Evolutionary conservation across 2,329 filamentous ascomycete species (phyloP).

Genomic region (Neofusicoccum laricinum): DNA sequence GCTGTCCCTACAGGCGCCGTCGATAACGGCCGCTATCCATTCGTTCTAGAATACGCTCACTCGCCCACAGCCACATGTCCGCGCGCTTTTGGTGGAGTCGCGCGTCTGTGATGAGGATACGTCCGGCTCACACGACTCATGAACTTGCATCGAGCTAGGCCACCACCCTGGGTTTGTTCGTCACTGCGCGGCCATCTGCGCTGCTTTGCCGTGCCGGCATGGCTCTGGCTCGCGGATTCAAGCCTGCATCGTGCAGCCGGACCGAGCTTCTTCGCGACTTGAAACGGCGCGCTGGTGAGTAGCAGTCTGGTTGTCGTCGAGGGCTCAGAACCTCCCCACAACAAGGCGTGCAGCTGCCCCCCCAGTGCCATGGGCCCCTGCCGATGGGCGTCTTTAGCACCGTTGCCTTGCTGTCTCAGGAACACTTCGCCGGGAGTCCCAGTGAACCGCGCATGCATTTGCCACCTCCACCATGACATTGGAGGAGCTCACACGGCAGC

Average conservation of each 20-base stretch:
- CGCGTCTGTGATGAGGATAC: not conserved
- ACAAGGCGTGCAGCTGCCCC: not conserved
- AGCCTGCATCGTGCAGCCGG: not conserved
- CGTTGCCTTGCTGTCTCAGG: slow-evolving; percentile 4
- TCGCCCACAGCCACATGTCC: not conserved
- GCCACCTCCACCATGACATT: not conserved
- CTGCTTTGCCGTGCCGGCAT: not conserved
- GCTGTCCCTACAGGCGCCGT: not conserved
- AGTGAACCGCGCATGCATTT: not conserved
- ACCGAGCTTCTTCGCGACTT: not conserved
- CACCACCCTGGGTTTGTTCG: not conserved
- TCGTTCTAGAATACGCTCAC: too few relatives aligned
- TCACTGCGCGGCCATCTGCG: not conserved
- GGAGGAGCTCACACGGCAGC: not conserved
- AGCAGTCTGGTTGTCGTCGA: not conserved
- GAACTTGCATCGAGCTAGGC: not conserved
- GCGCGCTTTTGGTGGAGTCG: not conserved
- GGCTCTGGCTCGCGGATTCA: not conserved
- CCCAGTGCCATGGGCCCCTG: not conserved
- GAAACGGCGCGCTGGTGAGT: not conserved
- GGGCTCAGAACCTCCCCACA: not conserved
- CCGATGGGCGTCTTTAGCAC: not conserved
- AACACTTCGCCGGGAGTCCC: not conserved
- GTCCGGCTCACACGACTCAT: not conserved
- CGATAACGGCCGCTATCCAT: not conserved